Percentiles rank a stretch among this genome's conserved stretches.
phyloP scores from a whole-genome alignment of 805 yeast genomes.

The Nakazawaea holstii region DNA sequence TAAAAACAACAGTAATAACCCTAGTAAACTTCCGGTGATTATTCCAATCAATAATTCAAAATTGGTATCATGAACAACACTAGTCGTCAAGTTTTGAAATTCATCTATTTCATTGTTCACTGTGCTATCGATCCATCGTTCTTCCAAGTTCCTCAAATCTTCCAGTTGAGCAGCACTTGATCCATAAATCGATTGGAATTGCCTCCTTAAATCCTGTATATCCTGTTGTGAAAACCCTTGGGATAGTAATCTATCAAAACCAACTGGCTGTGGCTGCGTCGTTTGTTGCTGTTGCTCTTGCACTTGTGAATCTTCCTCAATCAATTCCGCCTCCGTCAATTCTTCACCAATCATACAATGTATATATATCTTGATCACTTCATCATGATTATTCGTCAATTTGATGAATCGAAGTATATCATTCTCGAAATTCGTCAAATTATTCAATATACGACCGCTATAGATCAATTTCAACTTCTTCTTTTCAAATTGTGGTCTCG shows the following conservation, averaged over 20 bases:
- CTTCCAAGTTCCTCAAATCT: conserved; percentile 67
- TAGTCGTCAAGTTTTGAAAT: conserved; percentile 31
- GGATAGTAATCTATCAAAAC: conserved; percentile 77
- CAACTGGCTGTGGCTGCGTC: conserved; percentile 66
- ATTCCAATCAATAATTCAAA: conserved; percentile 68
- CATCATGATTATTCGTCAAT: conserved; percentile 21
- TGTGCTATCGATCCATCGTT: conserved; percentile 82
- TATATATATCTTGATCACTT: conserved; percentile 43
- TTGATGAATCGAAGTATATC: conserved; percentile 35
- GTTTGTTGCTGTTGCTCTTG: conserved; percentile 42
- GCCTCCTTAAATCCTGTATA: conserved; percentile 63
- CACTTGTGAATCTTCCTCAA: conserved; percentile 55
- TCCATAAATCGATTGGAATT: conserved; percentile 69
- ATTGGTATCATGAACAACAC: conserved; percentile 33
- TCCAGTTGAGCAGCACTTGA: conserved; percentile 32
- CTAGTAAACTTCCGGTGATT: conserved; percentile 68
- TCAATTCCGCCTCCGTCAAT: conserved; percentile 47
- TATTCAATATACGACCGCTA: conserved; percentile 61
- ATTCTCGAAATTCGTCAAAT: conserved; percentile 45
- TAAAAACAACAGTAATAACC: conserved; percentile 63
- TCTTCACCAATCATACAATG: conserved; percentile 79
- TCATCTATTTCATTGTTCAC: conserved; percentile 48
- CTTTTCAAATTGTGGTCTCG: conserved; percentile 22
- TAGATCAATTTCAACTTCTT: conserved; percentile 57
- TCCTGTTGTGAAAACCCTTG: conserved; percentile 85